These are phyloP conservation scores for Thyridium curvatum DNA, from an alignment of 2,329 filamentous ascomycete genomes.

Conservation along the genomic window DNA sequence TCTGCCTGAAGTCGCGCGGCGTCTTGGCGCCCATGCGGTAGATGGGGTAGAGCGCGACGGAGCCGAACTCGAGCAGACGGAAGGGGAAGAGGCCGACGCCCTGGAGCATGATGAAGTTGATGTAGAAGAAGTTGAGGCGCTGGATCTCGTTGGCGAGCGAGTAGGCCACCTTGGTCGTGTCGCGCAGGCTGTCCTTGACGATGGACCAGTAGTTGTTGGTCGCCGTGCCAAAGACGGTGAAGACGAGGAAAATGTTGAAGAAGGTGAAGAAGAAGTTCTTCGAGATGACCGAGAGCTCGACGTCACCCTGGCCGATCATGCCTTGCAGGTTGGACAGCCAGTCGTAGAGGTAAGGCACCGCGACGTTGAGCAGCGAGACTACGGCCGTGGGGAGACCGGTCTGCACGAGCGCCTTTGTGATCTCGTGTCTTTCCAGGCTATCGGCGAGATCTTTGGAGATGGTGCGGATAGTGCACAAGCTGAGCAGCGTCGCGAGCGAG, in stretches of 20 bases:
- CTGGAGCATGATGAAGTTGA: constrained; percentile 89
- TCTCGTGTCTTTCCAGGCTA: constrained; percentile 59
- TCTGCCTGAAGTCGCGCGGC: constrained; percentile 79
- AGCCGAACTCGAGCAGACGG: constrained; percentile 82
- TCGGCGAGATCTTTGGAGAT: constrained; percentile 66
- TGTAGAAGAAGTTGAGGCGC: constrained; percentile 75
- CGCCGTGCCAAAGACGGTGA: constrained; percentile 81
- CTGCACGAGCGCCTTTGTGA: constrained; percentile 71
- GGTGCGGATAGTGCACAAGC: constrained; percentile 71
- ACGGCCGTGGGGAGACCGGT: constrained; percentile 82
- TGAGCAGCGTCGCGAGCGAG: constrained; percentile 71
- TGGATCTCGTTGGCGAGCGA: constrained; percentile 72
- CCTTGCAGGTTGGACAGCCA: constrained; percentile 88
- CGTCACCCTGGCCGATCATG: constrained; percentile 89
- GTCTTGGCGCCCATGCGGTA: constrained; percentile 74
- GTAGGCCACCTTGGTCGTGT: constrained; percentile 71
- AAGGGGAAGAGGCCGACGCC: constrained; percentile 91
- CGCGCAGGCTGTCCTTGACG: constrained; percentile 67
- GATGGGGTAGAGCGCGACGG: constrained; percentile 77
- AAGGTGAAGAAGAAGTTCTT: constrained; percentile 99
- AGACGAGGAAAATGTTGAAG: constrained; percentile 97
- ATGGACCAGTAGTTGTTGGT: constrained; percentile 62
- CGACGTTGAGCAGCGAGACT: constrained; percentile 80
- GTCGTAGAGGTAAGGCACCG: constrained; percentile 91
- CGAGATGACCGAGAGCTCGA: constrained; percentile 89